Conservation (phyloP, 495 filamentous ascomycete genomes). For the Podospora sp. region DNA sequence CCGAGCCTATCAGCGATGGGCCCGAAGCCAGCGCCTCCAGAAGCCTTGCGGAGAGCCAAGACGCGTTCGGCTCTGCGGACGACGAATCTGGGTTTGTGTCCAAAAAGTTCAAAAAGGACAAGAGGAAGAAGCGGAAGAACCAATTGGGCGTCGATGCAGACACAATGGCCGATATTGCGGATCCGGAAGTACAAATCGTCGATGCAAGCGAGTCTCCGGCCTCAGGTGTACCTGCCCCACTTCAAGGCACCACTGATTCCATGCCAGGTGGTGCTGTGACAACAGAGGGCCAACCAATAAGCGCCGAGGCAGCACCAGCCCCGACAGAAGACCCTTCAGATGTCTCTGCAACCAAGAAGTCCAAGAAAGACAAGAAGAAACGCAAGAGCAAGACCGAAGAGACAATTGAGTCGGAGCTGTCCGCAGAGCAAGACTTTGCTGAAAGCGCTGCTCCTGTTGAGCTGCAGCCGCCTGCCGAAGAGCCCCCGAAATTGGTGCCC, state of each 20-base stretch:
- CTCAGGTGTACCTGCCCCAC: conserved; percentile 24
- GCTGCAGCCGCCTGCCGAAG: not conserved
- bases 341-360: conserved; percentile 15
- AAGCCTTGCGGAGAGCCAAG: not conserved
- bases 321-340: conserved; percentile 15
- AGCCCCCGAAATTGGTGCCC: not conserved
- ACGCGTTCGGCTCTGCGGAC: not conserved
- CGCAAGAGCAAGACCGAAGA: conserved; percentile 23
- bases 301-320: conserved; percentile 18
- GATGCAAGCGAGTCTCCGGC: conserved; percentile 15
- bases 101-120: conserved; percentile 43
- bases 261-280: conserved; percentile 32
- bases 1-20: not conserved
- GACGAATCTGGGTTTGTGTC: conserved; percentile 11
- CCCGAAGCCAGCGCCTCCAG: not conserved
- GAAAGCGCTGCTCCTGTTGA: not conserved
- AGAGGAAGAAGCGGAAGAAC: conserved; percentile 38
- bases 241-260: conserved; percentile 29
- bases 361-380: conserved; percentile 34
- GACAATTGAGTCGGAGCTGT: not conserved
- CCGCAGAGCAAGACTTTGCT: not conserved
- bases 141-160: conserved; percentile 25
- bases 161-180: conserved; percentile 12
- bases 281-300: conserved; percentile 29
- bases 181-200: conserved; percentile 15